Conservation (phyloP, 2,329 filamentous ascomycete species). For the Massarina eburnea region DNA sequence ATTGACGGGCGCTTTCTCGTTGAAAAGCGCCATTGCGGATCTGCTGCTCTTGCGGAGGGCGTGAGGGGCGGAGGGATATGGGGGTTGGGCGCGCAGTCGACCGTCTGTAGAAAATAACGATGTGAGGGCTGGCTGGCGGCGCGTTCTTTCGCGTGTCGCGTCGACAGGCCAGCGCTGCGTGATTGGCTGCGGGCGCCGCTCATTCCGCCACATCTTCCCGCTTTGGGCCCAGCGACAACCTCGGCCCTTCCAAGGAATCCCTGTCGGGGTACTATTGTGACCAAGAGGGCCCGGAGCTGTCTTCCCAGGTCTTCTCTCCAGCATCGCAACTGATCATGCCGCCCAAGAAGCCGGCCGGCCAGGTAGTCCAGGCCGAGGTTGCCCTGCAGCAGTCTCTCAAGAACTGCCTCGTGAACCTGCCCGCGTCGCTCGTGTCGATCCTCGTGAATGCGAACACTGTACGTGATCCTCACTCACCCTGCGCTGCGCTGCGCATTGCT, state of each 20-base stretch:
- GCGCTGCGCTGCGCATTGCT: too few relatives aligned
- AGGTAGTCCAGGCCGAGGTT: conserved; percentile 74
- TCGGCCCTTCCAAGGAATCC: too few relatives aligned
- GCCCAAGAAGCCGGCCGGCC: conserved; percentile 47
- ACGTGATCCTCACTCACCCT: too few relatives aligned
- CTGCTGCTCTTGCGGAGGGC: background rate
- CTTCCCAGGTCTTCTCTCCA: too few relatives aligned
- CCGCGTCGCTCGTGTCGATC: conserved; percentile 77
- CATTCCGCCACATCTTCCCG: conserved; percentile 26
- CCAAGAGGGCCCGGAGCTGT: too few relatives aligned
- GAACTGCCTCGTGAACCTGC: conserved; percentile 93
- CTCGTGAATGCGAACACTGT: conserved; percentile 90
- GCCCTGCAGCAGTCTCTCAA: conserved; percentile 79
- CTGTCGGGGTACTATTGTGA: too few relatives aligned
- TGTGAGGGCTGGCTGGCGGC: conserved; percentile 17
- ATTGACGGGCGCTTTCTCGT: conserved; percentile 76
- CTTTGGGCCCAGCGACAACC: conserved; percentile 30
- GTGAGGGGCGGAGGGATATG: background rate
- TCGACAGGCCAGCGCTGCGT: conserved; percentile 13
- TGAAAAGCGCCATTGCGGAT: conserved; percentile 78
- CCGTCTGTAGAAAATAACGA: conserved; percentile 1
- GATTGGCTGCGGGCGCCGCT: conserved; percentile 18
- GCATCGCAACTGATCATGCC: conserved; percentile 39
- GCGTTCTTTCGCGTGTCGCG: conserved; percentile 31
- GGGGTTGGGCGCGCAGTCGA: background rate